A percentile compares a stretch with the other conserved stretches of the same genome.
Conservation (phyloP, 192 early-diverging fungal species). For the Physocladia obscura region DNA sequence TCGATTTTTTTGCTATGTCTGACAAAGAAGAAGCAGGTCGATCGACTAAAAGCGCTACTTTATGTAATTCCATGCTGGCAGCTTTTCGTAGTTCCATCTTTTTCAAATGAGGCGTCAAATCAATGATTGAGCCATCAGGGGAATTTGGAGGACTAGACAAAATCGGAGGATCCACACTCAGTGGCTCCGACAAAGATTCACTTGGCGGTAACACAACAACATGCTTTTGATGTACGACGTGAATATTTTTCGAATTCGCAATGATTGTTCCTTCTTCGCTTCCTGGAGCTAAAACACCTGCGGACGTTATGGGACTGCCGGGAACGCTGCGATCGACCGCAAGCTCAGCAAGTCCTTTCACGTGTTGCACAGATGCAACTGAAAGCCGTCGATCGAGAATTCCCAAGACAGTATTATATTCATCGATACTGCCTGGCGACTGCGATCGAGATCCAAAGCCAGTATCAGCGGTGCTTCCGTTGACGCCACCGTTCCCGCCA, state of each 20-base stretch:
- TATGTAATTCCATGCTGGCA: background rate
- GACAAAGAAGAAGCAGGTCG: too few species aligned
- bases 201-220: background rate
- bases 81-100: conserved; percentile 11
- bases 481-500: background rate
- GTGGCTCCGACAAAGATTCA: background rate
- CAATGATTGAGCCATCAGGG: conserved; percentile 20
- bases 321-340: background rate
- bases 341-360: conserved; percentile 31
- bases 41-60: too few species aligned
- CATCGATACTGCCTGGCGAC: background rate
- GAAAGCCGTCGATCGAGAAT: conserved; percentile 22
- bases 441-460: background rate
- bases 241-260: background rate
- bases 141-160: background rate
- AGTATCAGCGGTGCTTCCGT: background rate
- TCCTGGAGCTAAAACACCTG: background rate
- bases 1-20: too few species aligned
- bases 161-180: background rate
- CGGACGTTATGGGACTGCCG: background rate
- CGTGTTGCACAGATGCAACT: background rate
- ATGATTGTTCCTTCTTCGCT: background rate
- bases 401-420: background rate
- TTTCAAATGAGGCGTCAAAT: conserved; percentile 27
- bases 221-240: conserved; percentile 23